Conservation (phyloP, 2,329 filamentous ascomycete species). For the Didymella exigua region DNA sequence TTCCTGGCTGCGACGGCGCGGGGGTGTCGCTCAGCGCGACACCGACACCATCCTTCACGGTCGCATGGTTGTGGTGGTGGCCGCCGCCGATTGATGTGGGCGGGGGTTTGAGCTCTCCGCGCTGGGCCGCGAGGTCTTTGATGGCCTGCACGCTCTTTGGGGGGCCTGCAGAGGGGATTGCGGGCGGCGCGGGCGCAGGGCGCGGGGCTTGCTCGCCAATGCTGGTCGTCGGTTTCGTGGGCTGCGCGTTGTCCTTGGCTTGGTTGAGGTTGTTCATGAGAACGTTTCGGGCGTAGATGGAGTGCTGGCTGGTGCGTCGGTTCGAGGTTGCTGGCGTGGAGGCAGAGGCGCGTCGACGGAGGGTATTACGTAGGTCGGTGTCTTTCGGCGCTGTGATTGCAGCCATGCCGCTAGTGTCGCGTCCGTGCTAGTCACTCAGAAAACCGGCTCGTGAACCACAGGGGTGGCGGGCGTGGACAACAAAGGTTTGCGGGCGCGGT, state of each 20-base stretch:
- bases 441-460: constrained; percentile 9
- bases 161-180: constrained; percentile 18
- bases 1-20: constrained; percentile 65
- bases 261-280: constrained; percentile 54
- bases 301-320: constrained; percentile 53
- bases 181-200: constrained; percentile 29
- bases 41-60: constrained; percentile 54
- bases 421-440: constrained; percentile 5
- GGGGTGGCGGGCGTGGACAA: constrained; percentile 8
- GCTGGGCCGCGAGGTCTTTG: constrained; percentile 30
- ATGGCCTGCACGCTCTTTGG: constrained; percentile 34
- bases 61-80: constrained; percentile 23
- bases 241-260: constrained; percentile 28
- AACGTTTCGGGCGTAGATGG: constrained; percentile 56
- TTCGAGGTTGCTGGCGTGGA: constrained; percentile 20
- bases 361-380: constrained; percentile 21
- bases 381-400: constrained; percentile 23
- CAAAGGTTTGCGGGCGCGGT: neutral
- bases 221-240: constrained; percentile 15
- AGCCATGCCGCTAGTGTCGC: constrained; percentile 16
- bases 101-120: constrained; percentile 42
- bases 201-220: constrained; percentile 27
- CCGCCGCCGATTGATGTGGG: constrained; percentile 23
- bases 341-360: constrained; percentile 29
- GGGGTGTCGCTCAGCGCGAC: constrained; percentile 67